Base-by-base conservation (phyloP, 2,329 filamentous ascomycete genomes). In the Pyrenophora tritici-repentis region DNA sequence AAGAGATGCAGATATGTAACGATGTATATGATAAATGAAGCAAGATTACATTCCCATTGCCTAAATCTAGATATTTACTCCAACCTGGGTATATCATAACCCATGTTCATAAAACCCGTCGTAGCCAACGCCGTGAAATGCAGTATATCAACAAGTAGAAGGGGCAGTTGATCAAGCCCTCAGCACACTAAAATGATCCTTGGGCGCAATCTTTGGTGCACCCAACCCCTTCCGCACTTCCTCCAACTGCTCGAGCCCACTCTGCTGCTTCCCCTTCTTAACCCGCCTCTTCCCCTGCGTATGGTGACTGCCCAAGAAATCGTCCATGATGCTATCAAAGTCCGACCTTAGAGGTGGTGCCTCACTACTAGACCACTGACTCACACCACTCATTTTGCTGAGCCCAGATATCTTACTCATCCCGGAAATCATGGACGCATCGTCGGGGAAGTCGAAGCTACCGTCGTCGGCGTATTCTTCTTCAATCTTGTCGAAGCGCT, bases 261-360 rank as follows among this genome's bases (percentile, higher is more conserved):
- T 89, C 70, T 89, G 87, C 59, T 88, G 86, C 68, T 88, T 90
- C 14, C 87, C 87, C 75, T 92, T 91, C 77, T 92, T 93, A 16
- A 91, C 83, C 46, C 81, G 75, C 36, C 74, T 66, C 77, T 91
- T 91, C 2, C 88, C 88, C 18, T 82, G 82, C 74, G 85, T 87
- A 8, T 84, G 84, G 68, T 90, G 88, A 29, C 80, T 86, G 7
- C 86, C 89, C 20, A 97, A 76, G 75, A 99, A 99, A 49, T 96
- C 92, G 69, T 97, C 93, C 80, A 99, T 86, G 70, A 97, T 91
- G 55, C 80, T 83, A 70, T 96, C 87, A 73, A 99, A 96, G 70
- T 97, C 92, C 33, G 81, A 79, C 38, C 91, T 81, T 32, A 90
- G 77, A 13, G 87, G 83, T 1, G 78, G 76, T 13, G 75, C 77